Percentiles rank a stretch among this genome's conserved stretches.
Evolutionary conservation across 2,329 filamentous ascomycete species (phyloP).

Genomic region (Aspergillaceae sp.): DNA sequence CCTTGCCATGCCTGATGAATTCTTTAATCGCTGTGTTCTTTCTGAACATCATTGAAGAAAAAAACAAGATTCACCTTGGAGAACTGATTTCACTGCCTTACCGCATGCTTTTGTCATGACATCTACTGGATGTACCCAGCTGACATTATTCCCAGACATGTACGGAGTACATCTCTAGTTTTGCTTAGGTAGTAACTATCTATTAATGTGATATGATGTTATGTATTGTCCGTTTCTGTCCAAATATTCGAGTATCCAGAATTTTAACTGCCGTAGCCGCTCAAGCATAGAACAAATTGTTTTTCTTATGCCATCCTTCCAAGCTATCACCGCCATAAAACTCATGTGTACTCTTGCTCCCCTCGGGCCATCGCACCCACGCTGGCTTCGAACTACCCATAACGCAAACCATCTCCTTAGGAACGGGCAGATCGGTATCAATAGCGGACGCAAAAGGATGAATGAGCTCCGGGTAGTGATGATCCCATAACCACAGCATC

Average conservation of each 20-base stretch:
- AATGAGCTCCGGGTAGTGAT: conserved; percentile 40
- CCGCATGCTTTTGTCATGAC: conserved; percentile 2
- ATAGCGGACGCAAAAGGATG: conserved; percentile 44
- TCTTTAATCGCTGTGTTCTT: conserved; percentile 57
- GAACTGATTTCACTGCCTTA: conserved; percentile 43
- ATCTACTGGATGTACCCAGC: conserved; percentile 1
- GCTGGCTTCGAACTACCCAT: conserved; percentile 36
- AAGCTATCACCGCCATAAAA: conserved; percentile 32
- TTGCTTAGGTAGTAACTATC: too few relatives aligned
- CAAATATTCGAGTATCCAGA: too few relatives aligned
- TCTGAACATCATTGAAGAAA: conserved; percentile 53
- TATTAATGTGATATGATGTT: too few relatives aligned
- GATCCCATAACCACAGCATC: conserved; percentile 43
- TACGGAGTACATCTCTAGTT: too few relatives aligned
- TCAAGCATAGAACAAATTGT: conserved; percentile 28
- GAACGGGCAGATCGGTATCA: conserved; percentile 38
- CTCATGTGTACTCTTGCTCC: conserved; percentile 37
- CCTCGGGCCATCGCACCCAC: conserved; percentile 42
- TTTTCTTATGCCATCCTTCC: conserved; percentile 41
- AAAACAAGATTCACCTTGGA: conserved; percentile 53
- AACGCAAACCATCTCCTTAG: conserved; percentile 42
- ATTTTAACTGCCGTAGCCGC: background rate
- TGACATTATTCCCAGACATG: conserved; percentile 2
- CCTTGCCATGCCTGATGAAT: conserved; percentile 45
- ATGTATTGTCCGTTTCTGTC: too few relatives aligned